Evolutionary conservation across 805 yeast species (phyloP).

Genomic region (Wickerhamomyces ciferrii): DNA sequence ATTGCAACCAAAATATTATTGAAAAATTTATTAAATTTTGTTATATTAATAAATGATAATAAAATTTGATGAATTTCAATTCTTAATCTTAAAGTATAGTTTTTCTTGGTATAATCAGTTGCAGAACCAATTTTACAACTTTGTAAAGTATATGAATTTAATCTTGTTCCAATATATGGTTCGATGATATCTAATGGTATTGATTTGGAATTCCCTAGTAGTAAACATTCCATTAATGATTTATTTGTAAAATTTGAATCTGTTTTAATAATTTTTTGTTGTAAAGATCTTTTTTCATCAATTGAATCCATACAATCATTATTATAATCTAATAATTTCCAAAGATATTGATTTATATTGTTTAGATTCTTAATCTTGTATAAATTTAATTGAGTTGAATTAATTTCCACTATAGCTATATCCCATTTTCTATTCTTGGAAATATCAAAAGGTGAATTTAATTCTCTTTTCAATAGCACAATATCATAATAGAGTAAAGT

Average conservation of each 20-base stretch:
- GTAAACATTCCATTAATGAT: not conserved
- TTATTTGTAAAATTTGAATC: not conserved
- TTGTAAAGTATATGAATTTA: conserved; percentile 6
- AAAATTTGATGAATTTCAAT: conserved; percentile 8
- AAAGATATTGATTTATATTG: not conserved
- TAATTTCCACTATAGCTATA: conserved; percentile 5
- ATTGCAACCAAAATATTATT: conserved; percentile 3
- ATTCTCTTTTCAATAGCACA: conserved; percentile 3
- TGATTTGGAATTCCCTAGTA: not conserved
- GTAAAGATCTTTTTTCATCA: not conserved
- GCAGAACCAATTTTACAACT: conserved; percentile 6
- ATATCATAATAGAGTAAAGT: not conserved
- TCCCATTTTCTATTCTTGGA: conserved; percentile 9
- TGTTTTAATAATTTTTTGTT: not conserved
- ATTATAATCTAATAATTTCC: not conserved
- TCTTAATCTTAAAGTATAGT: conserved; percentile 3
- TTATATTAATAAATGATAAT: conserved; percentile 1
- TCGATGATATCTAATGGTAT: conserved; percentile 1
- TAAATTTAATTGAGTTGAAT: conserved; percentile 10
- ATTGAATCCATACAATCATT: too few species aligned
- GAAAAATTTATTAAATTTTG: conserved; percentile 2
- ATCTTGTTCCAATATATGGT: conserved; percentile 4
- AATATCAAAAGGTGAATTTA: conserved; percentile 6
- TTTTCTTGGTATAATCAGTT: conserved; percentile 2
- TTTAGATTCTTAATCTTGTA: conserved; percentile 2